Base-by-base conservation (phyloP, 148 eudicot species). In the Silene latifolia region DNA sequence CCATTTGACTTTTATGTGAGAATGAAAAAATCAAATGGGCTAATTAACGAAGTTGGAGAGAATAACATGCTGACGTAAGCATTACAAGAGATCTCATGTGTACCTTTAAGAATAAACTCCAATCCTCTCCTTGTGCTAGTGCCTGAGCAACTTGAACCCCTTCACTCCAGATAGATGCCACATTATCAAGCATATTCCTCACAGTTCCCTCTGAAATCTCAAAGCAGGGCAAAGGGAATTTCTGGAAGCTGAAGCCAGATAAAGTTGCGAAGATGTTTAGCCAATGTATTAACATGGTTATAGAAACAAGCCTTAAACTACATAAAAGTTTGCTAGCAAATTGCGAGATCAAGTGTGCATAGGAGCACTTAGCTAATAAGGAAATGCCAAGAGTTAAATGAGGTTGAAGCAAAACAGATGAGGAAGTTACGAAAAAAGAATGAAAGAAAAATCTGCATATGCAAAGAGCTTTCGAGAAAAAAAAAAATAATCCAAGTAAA, bases 61-160 rank as follows among this genome's bases (percentile, higher is more conserved):
- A n/a, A n/a, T n/a, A n/a, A n/a, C n/a, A n/a, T n/a, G n/a, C n/a
- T 53, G 64, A 39, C 9, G 9, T 39, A 39, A 39, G 44, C 44
- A 5, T 39, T 39, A 39, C 44, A 46, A 25, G 68, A 42, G 24
- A 48, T 29, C 19, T 60, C 53, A 18, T 32, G 2, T 19, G 35
- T 86, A 95, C 98, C 98, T 90, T 87, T 7, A 92, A 71, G 76
- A 92, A 88, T 47, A 82, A 78, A 80, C 65, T 75, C 97, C 98
- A 95, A 72, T 92, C 96, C 76, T 88, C 88, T 77, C 97, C 98
- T 76, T 79, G 82, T 58, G 90, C 87, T 79, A 95, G 73, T 69
- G 86, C 73, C 70, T 78, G 84, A 53, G 74, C 76, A 48, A 87
- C 32, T 64, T 72, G 72, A 63, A 82, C 72, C 63, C 81, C 83